A percentile compares a stretch with the other conserved stretches of the same genome.
These are phyloP conservation scores for Talaromyces proteolyticus DNA, from an alignment of 495 filamentous ascomycete species.

Conservation along the genomic window DNA sequence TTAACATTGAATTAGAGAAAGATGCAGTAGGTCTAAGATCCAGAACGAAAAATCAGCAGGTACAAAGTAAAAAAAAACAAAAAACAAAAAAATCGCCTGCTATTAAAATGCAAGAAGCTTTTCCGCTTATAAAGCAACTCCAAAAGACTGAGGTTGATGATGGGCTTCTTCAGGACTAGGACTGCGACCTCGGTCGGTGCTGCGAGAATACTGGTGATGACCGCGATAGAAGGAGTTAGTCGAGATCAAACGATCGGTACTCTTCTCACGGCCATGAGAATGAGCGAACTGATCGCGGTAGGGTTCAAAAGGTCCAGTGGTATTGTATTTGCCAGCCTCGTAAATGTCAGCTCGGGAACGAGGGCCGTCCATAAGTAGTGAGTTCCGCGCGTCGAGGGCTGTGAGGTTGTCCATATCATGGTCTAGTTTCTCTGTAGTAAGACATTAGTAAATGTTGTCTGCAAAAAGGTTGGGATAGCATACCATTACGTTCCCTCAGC, in stretches of 20 bases:
- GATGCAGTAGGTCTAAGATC: background rate
- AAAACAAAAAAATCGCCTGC: background rate
- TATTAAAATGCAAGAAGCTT: conserved; percentile 3
- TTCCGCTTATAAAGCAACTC: background rate
- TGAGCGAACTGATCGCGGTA: conserved; percentile 33
- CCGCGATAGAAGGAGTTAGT: conserved; percentile 16
- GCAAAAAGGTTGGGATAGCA: conserved; percentile 22
- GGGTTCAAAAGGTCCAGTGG: conserved; percentile 34
- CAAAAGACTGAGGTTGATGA: conserved; percentile 3
- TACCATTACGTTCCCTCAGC: conserved; percentile 79
- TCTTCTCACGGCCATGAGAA: conserved; percentile 23
- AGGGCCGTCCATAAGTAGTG: conserved; percentile 63
- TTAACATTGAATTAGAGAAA: too few relatives aligned
- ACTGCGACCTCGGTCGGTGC: background rate
- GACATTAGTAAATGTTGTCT: background rate
- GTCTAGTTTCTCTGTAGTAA: conserved; percentile 64
- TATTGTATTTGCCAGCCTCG: conserved; percentile 45
- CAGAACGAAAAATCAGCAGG: background rate
- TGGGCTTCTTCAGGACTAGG: conserved; percentile 4
- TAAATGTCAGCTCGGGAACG: conserved; percentile 24
- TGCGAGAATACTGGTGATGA: background rate
- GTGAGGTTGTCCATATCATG: conserved; percentile 84
- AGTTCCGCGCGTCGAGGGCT: conserved; percentile 84
- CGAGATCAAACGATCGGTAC: conserved; percentile 35
- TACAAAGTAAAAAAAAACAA: background rate